phyloP scores from a whole-genome alignment of 208 protist genomes.

The Acanthamoeba royreba region DNA sequence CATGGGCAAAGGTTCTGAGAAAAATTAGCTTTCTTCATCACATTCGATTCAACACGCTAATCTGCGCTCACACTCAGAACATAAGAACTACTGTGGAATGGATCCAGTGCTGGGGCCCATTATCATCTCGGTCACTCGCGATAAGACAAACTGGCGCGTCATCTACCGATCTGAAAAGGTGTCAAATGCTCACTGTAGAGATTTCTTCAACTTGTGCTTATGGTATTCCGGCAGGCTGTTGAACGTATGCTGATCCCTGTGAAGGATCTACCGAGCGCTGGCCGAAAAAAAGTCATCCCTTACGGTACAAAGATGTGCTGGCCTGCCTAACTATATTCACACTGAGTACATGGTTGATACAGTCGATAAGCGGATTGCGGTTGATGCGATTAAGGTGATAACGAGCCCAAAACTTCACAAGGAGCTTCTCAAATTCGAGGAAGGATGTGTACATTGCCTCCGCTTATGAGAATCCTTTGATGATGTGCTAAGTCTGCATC shows the following conservation, averaged over 20 bases:
- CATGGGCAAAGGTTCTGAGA: not conserved
- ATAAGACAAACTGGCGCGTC: not conserved
- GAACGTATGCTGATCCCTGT: not conserved
- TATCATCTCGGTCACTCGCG: not conserved
- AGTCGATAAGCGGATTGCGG: not conserved
- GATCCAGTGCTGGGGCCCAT: not conserved
- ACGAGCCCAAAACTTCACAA: not conserved
- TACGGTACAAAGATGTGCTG: not conserved
- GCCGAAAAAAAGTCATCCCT: not conserved
- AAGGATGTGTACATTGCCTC: not conserved
- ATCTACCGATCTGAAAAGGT: not conserved
- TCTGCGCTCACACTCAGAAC: not conserved
- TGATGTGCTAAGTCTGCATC: not conserved
- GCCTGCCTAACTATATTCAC: not conserved
- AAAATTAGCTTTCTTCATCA: not conserved
- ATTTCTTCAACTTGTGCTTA: too few relatives aligned
- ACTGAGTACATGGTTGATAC: not conserved
- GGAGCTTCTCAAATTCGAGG: slow-evolving; percentile 23
- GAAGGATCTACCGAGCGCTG: not conserved
- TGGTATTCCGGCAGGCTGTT: not conserved
- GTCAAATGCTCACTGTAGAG: too few relatives aligned
- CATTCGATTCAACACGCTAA: not conserved
- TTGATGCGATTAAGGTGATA: not conserved
- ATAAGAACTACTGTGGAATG: slow-evolving; percentile 1
- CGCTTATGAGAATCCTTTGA: not conserved